phyloP scores from a whole-genome alignment of 2,329 filamentous ascomycete genomes.

The Sporothrix pseudoabietina region DNA sequence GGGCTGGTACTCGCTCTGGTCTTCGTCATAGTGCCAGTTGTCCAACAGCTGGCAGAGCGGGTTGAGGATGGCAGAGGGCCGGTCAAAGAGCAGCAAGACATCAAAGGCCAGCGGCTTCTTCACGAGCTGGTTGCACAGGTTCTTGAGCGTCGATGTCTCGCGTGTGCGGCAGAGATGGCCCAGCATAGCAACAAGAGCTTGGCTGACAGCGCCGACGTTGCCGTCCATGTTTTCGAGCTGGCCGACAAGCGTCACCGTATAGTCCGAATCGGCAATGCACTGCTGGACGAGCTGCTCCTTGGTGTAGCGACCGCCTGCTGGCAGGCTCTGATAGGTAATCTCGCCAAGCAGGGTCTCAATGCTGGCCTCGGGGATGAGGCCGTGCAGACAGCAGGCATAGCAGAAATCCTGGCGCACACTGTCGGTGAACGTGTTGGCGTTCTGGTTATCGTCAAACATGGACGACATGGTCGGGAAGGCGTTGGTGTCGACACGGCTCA shows the following conservation, averaged over 20 bases:
- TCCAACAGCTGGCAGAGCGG: conserved; percentile 76
- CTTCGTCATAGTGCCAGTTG: conserved; percentile 76
- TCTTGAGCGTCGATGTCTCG: conserved; percentile 79
- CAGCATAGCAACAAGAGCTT: conserved; percentile 73
- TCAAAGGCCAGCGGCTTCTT: conserved; percentile 72
- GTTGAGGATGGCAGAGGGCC: conserved; percentile 67
- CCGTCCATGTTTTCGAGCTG: conserved; percentile 90
- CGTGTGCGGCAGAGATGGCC: conserved; percentile 69
- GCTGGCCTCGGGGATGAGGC: conserved; percentile 74
- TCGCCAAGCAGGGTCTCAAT: conserved; percentile 82
- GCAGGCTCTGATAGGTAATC: conserved; percentile 76
- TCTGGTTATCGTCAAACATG: conserved; percentile 63
- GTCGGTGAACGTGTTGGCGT: conserved; percentile 59
- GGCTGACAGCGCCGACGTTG: conserved; percentile 82
- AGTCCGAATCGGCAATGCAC: conserved; percentile 73
- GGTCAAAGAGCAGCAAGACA: conserved; percentile 74
- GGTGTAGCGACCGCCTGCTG: conserved; percentile 70
- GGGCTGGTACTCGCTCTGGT: conserved; percentile 81
- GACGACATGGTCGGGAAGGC: conserved; percentile 64
- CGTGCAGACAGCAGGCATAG: conserved; percentile 86
- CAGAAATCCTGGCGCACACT: conserved; percentile 73
- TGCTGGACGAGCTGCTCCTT: conserved; percentile 79
- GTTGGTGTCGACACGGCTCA: conserved; percentile 80
- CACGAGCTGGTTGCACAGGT: conserved; percentile 71
- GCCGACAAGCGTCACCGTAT: conserved; percentile 64